These are phyloP conservation scores for Suillus paluster DNA, from an alignment of 768 basidiomycete species.

Conservation along the genomic window DNA sequence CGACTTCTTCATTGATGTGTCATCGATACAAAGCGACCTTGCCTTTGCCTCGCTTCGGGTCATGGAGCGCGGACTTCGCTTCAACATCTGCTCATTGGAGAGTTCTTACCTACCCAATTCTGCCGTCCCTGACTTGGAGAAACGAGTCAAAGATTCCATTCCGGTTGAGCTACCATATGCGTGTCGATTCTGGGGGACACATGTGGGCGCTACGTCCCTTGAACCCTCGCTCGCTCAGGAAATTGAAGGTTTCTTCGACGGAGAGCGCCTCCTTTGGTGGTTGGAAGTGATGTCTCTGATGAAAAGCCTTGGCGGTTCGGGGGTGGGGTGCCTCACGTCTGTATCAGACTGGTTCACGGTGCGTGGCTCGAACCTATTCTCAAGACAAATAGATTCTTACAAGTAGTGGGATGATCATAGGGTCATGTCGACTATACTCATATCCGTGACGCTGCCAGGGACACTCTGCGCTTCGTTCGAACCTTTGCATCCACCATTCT, in stretches of 20 bases:
- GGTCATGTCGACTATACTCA: slow-evolving; percentile 1
- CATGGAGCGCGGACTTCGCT: slow-evolving; percentile 30
- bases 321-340: not conserved
- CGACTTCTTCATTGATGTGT: slow-evolving; percentile 16
- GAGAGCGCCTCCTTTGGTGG: slow-evolving; percentile 7
- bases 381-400: not conserved
- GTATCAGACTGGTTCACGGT: not conserved
- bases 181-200: slow-evolving; percentile 37
- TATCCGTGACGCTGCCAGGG: not conserved
- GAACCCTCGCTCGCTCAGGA: slow-evolving; percentile 9
- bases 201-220: slow-evolving; percentile 20
- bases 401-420: not conserved
- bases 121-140: slow-evolving; percentile 19
- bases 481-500: slow-evolving; percentile 16
- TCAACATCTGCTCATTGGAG: slow-evolving; percentile 16
- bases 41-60: slow-evolving; percentile 24
- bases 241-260: slow-evolving; percentile 25
- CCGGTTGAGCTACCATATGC: slow-evolving; percentile 32
- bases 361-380: not conserved
- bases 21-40: not conserved
- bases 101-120: slow-evolving; percentile 30
- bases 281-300: slow-evolving; percentile 12
- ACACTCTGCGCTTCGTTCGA: slow-evolving; percentile 16
- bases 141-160: slow-evolving; percentile 23
- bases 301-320: slow-evolving; percentile 15